Evolutionary conservation across 2,329 filamentous ascomycete genomes (phyloP), one percentile per base, ranked within the genome.

Genomic region (Colletotrichum nymphaeae): DNA sequence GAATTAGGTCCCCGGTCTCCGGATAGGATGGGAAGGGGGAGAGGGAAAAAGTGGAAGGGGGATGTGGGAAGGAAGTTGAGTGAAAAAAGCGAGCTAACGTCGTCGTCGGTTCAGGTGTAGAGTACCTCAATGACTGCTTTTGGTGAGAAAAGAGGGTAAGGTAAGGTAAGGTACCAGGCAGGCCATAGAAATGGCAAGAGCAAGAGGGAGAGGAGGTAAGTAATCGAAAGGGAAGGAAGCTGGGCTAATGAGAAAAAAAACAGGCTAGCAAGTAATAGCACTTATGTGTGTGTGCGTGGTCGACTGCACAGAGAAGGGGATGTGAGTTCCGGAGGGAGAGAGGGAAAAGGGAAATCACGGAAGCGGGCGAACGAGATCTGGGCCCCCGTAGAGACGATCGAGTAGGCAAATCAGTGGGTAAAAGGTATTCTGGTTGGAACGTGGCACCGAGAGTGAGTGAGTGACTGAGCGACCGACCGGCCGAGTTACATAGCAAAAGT

Each of bases 261-360:
- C 30, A 60, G 60, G 60, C 65, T 58, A 58, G 42, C 14, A 71
- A 55, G 42, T 52, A 46, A 30, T 22, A n/a, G 46, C 22, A 55
- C 42, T 59, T 11, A 19, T 46, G 14, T 63, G 42, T 63, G 52
- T n/a, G 37, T 42, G 37, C 16, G 37, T 19, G 37, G n/a, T 22
- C 3, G 26, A 52, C 62, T 64, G 30, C 46, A 55, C 46, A 64
- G 62, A 26, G 22, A 55, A 55, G 46, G 67, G 56, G 62, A 71
- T 62, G 55, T 59, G 56, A 66, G 56, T 66, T 71, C 71, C 28
- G 56, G 60, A 73, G 67, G 67, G 62, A 65, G 67, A 64, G 37
- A 42, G 32, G 4, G 32, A 42, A 30, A 12, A 58, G 57, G 46
- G 55, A 62, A 66, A 57, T 35, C 26, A 65, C 59, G 53, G 49